phyloP scores from a whole-genome alignment of 139 green algal species.

The Volvox reticuliferus region DNA sequence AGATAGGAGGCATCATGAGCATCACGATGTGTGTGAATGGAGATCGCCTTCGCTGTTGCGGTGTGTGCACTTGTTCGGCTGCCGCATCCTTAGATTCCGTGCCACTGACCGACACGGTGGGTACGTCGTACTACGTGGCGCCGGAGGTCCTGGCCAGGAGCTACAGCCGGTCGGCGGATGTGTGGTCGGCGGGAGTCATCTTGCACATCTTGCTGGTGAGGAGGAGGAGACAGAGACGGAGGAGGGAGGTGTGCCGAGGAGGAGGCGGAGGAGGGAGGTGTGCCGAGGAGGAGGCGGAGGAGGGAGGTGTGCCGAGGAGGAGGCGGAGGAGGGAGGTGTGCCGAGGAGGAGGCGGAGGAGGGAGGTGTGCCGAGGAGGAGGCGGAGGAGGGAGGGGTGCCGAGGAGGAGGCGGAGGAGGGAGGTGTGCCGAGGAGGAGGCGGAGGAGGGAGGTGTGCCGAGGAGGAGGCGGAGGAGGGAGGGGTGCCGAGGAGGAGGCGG shows the following conservation, averaged over 20 bases:
- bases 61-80: background rate
- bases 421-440: too few relatives aligned
- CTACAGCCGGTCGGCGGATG: conserved; percentile 65
- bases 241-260: background rate
- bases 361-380: background rate
- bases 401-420: too few relatives aligned
- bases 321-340: too few relatives aligned
- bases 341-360: background rate
- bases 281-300: background rate
- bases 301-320: background rate
- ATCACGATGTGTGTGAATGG: too few relatives aligned
- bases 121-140: conserved; percentile 77
- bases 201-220: conserved; percentile 71
- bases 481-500: background rate
- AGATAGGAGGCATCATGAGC: too few relatives aligned
- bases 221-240: background rate
- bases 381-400: too few relatives aligned
- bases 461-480: background rate
- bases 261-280: background rate
- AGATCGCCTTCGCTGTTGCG: background rate
- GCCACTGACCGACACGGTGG: conserved; percentile 63
- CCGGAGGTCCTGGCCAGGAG: conserved; percentile 71
- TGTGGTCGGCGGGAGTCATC: conserved; percentile 77
- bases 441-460: too few relatives aligned
- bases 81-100: background rate